phyloP scores from a whole-genome alignment of 2,329 filamentous ascomycete genomes.

The Biscogniauxia sp. region DNA sequence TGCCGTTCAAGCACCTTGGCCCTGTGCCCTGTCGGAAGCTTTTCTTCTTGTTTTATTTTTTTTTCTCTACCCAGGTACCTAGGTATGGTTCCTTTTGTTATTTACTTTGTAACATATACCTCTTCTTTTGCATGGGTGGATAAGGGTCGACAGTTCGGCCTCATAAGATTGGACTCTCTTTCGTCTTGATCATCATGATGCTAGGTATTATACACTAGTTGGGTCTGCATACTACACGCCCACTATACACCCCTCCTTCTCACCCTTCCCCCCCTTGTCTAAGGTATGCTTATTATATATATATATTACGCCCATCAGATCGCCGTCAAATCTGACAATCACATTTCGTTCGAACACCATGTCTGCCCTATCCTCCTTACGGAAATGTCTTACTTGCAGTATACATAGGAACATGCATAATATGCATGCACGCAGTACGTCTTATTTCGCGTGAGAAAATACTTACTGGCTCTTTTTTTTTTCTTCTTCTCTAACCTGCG shows the following conservation, averaged over 20 bases:
- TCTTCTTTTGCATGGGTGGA: background rate
- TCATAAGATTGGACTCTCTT: background rate
- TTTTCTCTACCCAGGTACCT: background rate
- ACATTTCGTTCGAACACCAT: background rate
- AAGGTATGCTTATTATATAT: background rate
- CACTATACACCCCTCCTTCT: no score
- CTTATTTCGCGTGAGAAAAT: constrained; percentile 1
- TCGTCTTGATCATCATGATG: background rate
- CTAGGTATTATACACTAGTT: background rate
- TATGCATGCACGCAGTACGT: constrained; percentile 4
- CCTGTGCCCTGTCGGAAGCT: constrained; percentile 15
- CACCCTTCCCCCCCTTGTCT: no score
- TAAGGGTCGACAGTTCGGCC: background rate
- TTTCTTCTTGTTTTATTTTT: background rate
- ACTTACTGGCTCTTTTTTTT: constrained; percentile 12
- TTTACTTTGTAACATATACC: background rate
- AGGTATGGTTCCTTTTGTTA: background rate
- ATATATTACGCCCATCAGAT: background rate
- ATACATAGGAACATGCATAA: background rate
- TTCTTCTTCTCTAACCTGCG: constrained; percentile 2
- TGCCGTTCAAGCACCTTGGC: constrained; percentile 21
- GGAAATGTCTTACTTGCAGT: background rate
- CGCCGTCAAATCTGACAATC: background rate
- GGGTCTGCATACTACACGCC: background rate
- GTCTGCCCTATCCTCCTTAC: background rate